Conservation (phyloP, 2,329 filamentous ascomycete genomes). For the Paradendryphiella salina region DNA sequence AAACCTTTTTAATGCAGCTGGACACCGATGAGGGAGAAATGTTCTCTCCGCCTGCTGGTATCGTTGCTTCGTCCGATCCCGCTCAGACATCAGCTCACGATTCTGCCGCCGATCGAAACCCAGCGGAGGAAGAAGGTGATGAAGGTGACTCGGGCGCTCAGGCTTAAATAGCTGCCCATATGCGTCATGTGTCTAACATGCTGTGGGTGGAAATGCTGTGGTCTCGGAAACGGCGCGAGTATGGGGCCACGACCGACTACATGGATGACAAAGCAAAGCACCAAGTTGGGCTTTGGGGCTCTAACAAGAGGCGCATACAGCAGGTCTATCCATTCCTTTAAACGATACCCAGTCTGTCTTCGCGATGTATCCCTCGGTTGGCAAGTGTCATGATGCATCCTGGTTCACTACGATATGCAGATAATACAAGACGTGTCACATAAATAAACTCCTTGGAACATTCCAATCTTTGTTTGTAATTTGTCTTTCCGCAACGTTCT, state of each 20-base stretch:
- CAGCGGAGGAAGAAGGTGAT: conserved; percentile 1
- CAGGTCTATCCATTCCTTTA: not conserved
- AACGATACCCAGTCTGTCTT: conserved; percentile 6
- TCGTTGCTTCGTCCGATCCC: conserved; percentile 39
- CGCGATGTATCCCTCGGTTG: not conserved
- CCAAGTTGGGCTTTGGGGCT: not conserved
- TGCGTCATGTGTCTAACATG: not conserved
- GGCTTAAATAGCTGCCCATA: not conserved
- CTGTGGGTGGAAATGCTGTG: not conserved
- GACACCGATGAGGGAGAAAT: conserved; percentile 79
- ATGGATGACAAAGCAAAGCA: not conserved
- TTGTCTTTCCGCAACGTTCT: too few relatives aligned
- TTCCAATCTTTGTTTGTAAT: not conserved
- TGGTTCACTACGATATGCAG: not conserved
- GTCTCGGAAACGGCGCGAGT: not conserved
- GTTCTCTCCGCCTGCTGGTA: conserved; percentile 47
- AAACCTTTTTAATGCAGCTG: conserved; percentile 94
- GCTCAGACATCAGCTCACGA: conserved; percentile 20
- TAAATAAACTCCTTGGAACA: not conserved
- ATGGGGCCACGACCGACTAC: not conserved
- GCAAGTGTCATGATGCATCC: not conserved
- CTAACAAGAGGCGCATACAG: not conserved
- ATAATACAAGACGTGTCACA: not conserved
- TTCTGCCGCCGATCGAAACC: conserved; percentile 13
- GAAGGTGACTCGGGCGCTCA: conserved; percentile 1